Evolutionary conservation across 2,329 filamentous ascomycete species (phyloP).

Genomic region (Alternaria gaisen): DNA sequence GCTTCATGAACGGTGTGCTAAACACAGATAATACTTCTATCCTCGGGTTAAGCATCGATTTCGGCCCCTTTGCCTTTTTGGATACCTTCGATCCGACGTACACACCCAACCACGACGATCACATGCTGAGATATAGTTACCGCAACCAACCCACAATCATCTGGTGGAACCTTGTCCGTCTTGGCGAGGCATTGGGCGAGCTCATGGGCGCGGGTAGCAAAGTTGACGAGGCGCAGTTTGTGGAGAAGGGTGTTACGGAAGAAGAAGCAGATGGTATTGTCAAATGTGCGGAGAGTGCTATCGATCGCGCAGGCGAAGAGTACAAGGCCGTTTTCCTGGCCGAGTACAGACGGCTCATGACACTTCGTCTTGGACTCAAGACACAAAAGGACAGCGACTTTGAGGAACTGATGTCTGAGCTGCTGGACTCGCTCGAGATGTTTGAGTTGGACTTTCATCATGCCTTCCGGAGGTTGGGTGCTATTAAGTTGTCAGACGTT

Average conservation of each 20-base stretch:
- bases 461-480: conserved; percentile 83
- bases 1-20: conserved; percentile 98
- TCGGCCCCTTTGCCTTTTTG: conserved; percentile 96
- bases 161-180: conserved; percentile 96
- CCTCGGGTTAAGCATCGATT: conserved; percentile 88
- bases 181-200: conserved; percentile 90
- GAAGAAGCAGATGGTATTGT: conserved; percentile 75
- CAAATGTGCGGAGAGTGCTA: conserved; percentile 82
- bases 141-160: conserved; percentile 94
- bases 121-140: conserved; percentile 87
- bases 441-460: conserved; percentile 92
- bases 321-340: conserved; percentile 85
- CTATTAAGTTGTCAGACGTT: conserved; percentile 69
- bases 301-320: conserved; percentile 82
- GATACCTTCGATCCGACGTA: conserved; percentile 95
- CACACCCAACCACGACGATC: conserved; percentile 96
- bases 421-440: conserved; percentile 81
- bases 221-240: conserved; percentile 76
- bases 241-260: conserved; percentile 75
- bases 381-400: conserved; percentile 77
- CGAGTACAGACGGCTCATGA: conserved; percentile 92
- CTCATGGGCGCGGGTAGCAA: conserved; percentile 78
- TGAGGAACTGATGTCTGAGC: conserved; percentile 78
- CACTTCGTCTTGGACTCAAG: conserved; percentile 77
- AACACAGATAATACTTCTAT: conserved; percentile 98